phyloP scores from a whole-genome alignment of 1,284 basidiomycete species.

The Fomitopsis betulina region DNA sequence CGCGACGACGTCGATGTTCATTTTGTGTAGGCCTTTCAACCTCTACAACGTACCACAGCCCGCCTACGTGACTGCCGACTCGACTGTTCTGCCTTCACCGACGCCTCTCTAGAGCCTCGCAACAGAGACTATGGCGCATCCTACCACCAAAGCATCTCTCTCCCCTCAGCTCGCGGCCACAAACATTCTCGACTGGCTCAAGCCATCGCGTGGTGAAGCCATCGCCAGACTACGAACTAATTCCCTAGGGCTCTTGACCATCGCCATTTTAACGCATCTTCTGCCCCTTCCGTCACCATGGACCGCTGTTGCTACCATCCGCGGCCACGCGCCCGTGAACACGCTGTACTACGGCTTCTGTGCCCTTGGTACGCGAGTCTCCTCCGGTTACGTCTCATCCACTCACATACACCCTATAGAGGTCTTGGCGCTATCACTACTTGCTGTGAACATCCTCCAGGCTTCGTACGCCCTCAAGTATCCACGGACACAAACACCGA shows the following conservation, averaged over 20 bases:
- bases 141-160: not conserved
- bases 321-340: slow-evolving; percentile 13
- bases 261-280: slow-evolving; percentile 46
- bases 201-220: slow-evolving; percentile 53
- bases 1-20: not conserved
- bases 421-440: slow-evolving; percentile 34
- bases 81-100: not conserved
- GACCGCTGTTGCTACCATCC: slow-evolving; percentile 30
- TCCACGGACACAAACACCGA: slow-evolving; percentile 34
- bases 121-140: not conserved
- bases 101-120: not conserved
- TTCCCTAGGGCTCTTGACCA: slow-evolving; percentile 36
- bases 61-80: too few species aligned
- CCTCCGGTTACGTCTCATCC: not conserved
- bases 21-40: too few species aligned
- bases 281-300: slow-evolving; percentile 48
- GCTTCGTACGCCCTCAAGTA: slow-evolving; percentile 48
- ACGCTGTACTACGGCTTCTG: slow-evolving; percentile 19
- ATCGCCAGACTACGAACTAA: slow-evolving; percentile 49
- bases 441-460: slow-evolving; percentile 48
- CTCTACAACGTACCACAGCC: too few species aligned
- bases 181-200: slow-evolving; percentile 34
- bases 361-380: slow-evolving; percentile 17
- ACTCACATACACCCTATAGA: slow-evolving; percentile 30
- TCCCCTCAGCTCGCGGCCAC: not conserved